Evolutionary conservation across 306 rosid genomes (phyloP), one percentile per base, ranked within the genome.

Genomic region (Malus fusca): DNA sequence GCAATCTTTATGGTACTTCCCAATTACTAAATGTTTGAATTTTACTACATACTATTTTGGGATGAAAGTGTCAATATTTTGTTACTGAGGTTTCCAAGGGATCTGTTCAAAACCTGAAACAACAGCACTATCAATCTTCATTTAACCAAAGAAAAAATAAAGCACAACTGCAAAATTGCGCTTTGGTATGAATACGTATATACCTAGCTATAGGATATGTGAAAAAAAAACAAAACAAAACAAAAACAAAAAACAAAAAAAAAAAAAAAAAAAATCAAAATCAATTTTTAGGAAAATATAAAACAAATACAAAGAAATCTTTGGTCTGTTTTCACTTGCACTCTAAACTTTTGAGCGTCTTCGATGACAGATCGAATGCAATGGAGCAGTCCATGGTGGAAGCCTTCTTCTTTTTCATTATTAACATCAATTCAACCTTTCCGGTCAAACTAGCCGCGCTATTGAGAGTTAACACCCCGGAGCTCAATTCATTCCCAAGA

Each of bases 391-490:
- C 31, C 76, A 78, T 78, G 18, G 15, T 64, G 2, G 81, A 4
- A 7, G 70, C 10, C 55, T 35, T 78, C 26, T 48, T 77, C 75
- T 69, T 70, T 69, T 77, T 77, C 69, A 77, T 43, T 8, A 77
- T 62, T 11, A 59, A 14, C 70, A 69, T 69, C 60, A 77, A 28
- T 4, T 63, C 70, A 9, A 77, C 70, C 7, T 60, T 77, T 23
- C 75, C 80, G 0, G 7, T 46, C 6, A 77, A 4, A 2, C n/a
- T 60, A 4, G 63, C 75, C 1, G 5, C 4, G 75, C 75, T 77
- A 22, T 2, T 69, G 8, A 77, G 25, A 1, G 61, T 77, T 46
- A 77, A 69, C 0, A 69, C 26, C 21, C 75, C 70, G 14, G 5
- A 15, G 46, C 4, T 74, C 70, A 74, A 43, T 21, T 61, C 76